Percentiles rank a stretch among this genome's conserved stretches.
Conservation (phyloP, 441 rosid genomes). For the Daphne laureola region DNA sequence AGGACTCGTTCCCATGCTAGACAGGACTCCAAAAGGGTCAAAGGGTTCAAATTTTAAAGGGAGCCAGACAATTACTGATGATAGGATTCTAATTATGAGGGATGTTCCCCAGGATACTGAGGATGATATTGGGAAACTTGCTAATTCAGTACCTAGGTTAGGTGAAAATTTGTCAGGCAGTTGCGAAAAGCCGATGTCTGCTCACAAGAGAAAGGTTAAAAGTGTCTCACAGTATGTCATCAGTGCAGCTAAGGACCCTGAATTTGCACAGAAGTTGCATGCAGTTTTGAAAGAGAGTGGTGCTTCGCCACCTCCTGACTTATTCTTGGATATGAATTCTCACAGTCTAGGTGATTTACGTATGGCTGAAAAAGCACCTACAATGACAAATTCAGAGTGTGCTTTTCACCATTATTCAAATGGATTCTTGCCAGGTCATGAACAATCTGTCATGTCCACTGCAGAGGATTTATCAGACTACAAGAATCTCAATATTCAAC, state of each 20-base stretch:
- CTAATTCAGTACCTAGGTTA: slow-evolving; percentile 33
- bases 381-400: slow-evolving; percentile 23
- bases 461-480: slow-evolving; percentile 14
- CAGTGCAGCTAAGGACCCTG: slow-evolving; percentile 87
- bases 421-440: slow-evolving; percentile 23
- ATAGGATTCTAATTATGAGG: slow-evolving; percentile 31
- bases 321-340: slow-evolving; percentile 54
- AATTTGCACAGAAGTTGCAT: slow-evolving; percentile 86
- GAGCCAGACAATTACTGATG: slow-evolving; percentile 30
- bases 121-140: slow-evolving; percentile 59
- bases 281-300: slow-evolving; percentile 92
- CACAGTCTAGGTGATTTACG: slow-evolving; percentile 33
- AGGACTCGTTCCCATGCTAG: slow-evolving; percentile 22
- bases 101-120: slow-evolving; percentile 52
- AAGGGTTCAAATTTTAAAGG: slow-evolving; percentile 29
- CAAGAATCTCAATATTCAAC: slow-evolving; percentile 19
- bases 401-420: slow-evolving; percentile 24
- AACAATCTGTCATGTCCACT: slow-evolving; percentile 17
- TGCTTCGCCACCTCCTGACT: slow-evolving; percentile 85
- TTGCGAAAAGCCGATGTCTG: slow-evolving; percentile 44
- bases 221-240: slow-evolving; percentile 84
- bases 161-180: slow-evolving; percentile 34
- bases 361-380: slow-evolving; percentile 28
- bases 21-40: slow-evolving; percentile 18
- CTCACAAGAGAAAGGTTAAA: slow-evolving; percentile 76